These are phyloP conservation scores for Umbelopsis sp. DNA, from an alignment of 192 early-diverging fungal species.

Conservation along the genomic window DNA sequence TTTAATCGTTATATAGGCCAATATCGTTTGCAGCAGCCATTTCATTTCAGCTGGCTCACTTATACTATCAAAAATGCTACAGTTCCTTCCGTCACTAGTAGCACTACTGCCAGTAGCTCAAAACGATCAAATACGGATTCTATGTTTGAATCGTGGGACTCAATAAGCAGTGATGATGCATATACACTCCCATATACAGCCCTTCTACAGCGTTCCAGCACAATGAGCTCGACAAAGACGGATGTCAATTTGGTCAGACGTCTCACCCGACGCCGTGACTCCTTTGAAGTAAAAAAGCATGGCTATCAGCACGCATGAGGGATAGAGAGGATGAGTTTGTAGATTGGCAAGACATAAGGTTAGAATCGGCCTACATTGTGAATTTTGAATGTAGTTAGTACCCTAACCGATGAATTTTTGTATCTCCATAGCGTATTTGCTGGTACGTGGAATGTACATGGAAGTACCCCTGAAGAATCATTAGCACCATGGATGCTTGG, in stretches of 20 bases:
- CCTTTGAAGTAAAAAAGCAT: constrained; percentile 21
- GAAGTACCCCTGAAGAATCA: constrained; percentile 57
- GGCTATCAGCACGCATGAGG: constrained; percentile 30
- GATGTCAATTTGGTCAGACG: neutral
- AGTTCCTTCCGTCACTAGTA: neutral
- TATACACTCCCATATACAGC: neutral
- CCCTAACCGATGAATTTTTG: neutral
- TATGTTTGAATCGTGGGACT: neutral
- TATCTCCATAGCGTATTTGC: constrained; percentile 59
- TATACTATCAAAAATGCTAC: neutral
- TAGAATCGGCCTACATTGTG: too few relatives aligned
- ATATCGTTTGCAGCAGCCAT: neutral
- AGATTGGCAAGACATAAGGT: constrained; percentile 35
- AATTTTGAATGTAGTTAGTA: neutral
- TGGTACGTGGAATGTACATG: constrained; percentile 94
- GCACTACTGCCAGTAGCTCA: neutral
- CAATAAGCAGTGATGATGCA: neutral
- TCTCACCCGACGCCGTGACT: neutral
- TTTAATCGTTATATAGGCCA: neutral
- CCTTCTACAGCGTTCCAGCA: neutral
- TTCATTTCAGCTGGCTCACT: neutral
- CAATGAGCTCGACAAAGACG: neutral
- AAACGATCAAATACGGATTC: neutral
- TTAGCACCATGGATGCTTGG: constrained; percentile 68
- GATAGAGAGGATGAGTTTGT: constrained; percentile 44